Base-by-base conservation (phyloP, 371 early-diverging fungal species). In the Choanephora cucurbitarum region DNA sequence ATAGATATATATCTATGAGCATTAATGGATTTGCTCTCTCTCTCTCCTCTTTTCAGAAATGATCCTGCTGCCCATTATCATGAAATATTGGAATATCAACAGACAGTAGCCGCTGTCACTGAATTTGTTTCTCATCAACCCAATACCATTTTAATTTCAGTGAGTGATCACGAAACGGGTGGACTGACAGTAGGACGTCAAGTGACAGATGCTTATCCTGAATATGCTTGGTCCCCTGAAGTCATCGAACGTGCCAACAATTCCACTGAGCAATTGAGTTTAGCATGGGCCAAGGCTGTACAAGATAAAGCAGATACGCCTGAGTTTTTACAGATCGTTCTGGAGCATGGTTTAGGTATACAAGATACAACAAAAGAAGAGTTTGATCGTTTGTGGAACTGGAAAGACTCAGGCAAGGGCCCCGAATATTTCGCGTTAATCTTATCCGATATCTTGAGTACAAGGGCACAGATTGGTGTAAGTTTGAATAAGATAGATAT, bases 161-260 rank as follows among this genome's bases (percentile, higher is more conserved):
- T 80, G 6, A 87, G 86, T 47, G 97, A 97, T 70, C 98, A 97
- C 66, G 98, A 98, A 72, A 97, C 97, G 0, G 98, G 98, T 2
- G 97, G 96, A 0, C 72, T 95, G 28, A 85, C 93, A 0, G 74
- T 93, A 2, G 94, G 86, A 5, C 67, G 81, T n/a, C 92, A 93
- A 70, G 65, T 84, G 0, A 78, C 77, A n/a, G 55, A 67, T 0
- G 57, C 64, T 0, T 93, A 91, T 66, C 93, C 95, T 0, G 85
- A 87, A 28, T 97, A 97, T 63, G 51, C 78, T 14, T 97, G 97
- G 97, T 65, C 78, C 18, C 96, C 98, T 0, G 77, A 89, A 19
- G 85, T 78, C 2, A 70, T 97, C 17, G 41, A 48, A 0, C 63
- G 67, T 0, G 93, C 91, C 8, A 70, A 69, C 17, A 77, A 80